Base-by-base conservation (phyloP, 306 rosid species). In the Lablab purpureus region DNA sequence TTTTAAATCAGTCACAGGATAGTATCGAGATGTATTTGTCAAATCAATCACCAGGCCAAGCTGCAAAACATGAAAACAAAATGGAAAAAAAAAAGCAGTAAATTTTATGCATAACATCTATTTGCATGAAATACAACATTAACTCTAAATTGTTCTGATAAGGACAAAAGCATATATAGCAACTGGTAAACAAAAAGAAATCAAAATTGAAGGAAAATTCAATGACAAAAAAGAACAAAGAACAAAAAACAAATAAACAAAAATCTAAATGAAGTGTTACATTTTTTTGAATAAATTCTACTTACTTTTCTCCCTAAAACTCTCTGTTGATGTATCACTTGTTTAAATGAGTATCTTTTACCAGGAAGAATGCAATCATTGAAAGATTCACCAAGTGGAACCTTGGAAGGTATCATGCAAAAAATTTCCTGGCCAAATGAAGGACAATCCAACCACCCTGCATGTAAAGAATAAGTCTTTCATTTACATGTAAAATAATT, bases 371-470 rank as follows among this genome's bases (percentile, higher is more conserved):
- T 76, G 76, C 66, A 83, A 68, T 93, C 98, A 88, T 85, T 90
- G 84, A 84, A 96, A 13, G 94, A 73, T 84, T 96, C 99, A 76
- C 91, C 88, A 40, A 96, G 91, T 41, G 99, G 99, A 88, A 91
- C 99, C 93, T 96, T 96, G 63, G 99, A 96, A 89, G 99, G 99
- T 80, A 96, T 85, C 92, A 96, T 91, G 84, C 69, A 81, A 87
- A 18, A 84, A 77, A 93, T 85, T 80, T 96, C 99, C 58, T 87
- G 88, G 77, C 99, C 99, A 87, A 11, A 66, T 56, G 98, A 66
- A 22, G 98, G 97, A 77, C 99, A 96, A 73, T 93, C 97, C 91
- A 96, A 83, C 99, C 99, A 96, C 54, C 99, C 99, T 96, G 90
- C 81, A 82, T 22, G 81, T 34, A 52, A 28, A 80, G 59, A 78